phyloP scores from a whole-genome alignment of 2,329 filamentous ascomycete species.

The Nemania serpens region DNA sequence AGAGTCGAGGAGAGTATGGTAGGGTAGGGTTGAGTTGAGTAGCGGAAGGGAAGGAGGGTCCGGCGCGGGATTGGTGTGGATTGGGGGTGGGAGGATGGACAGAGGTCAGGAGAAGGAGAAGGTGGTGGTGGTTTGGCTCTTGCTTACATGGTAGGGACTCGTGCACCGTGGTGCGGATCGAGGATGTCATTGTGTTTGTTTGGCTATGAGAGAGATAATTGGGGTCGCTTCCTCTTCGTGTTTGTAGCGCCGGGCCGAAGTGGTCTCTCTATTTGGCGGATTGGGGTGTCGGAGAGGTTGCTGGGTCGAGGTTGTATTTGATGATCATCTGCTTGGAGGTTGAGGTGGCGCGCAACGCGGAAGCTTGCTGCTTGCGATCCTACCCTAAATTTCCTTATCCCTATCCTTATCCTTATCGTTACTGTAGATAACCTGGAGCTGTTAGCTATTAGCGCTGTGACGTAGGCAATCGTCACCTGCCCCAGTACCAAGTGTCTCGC shows the following conservation, averaged over 20 bases:
- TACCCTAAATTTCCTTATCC: conserved; percentile 24
- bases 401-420: conserved; percentile 23
- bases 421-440: not conserved
- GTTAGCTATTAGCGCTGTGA: conserved; percentile 2
- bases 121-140: not conserved
- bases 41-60: not conserved
- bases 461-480: conserved; percentile 12
- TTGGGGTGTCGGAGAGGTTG: not conserved
- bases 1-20: not conserved
- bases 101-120: not conserved
- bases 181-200: conserved; percentile 57
- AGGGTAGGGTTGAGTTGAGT: not conserved
- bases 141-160: conserved; percentile 79
- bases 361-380: not conserved
- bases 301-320: not conserved
- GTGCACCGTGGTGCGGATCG: conserved; percentile 68
- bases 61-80: too few relatives aligned
- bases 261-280: not conserved
- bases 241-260: not conserved
- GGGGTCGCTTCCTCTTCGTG: not conserved
- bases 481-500: not conserved
- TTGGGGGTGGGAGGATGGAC: not conserved
- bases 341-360: not conserved
- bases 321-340: conserved; percentile 4
- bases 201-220: not conserved